These are phyloP conservation scores for Eimeria zaria DNA, from an alignment of 169 alveolate species.

Conservation along the genomic window DNA sequence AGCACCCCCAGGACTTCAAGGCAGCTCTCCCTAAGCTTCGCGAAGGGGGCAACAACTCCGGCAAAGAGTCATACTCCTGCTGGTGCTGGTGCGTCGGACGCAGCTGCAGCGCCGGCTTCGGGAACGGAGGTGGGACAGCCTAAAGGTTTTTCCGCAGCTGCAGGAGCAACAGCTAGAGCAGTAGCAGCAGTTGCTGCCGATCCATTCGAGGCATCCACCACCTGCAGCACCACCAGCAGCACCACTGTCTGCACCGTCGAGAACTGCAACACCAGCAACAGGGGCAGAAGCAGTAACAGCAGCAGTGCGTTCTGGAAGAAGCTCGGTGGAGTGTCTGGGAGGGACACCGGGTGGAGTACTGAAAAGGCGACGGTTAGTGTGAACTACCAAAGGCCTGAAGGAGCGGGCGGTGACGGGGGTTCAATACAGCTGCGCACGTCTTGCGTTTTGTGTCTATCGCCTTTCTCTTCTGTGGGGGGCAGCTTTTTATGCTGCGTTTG, in stretches of 20 bases:
- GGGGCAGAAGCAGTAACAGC: too few species aligned
- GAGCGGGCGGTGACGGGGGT: not conserved
- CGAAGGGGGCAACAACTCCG: not conserved
- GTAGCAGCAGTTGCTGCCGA: conserved; percentile 61
- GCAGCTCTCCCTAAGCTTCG: not conserved
- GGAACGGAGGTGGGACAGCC: not conserved
- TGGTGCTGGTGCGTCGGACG: conserved; percentile 25
- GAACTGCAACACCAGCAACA: conserved; percentile 10
- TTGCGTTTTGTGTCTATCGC: conserved; percentile 3
- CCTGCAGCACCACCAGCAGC: conserved; percentile 24
- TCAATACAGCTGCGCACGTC: not conserved
- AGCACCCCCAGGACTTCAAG: not conserved
- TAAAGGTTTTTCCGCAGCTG: not conserved
- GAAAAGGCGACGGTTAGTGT: not conserved
- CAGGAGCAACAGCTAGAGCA: conserved; percentile 12
- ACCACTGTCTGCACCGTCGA: not conserved
- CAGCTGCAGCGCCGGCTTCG: not conserved
- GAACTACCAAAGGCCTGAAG: not conserved
- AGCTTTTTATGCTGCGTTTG: conserved; percentile 8
- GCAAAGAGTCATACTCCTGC: not conserved
- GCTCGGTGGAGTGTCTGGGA: not conserved
- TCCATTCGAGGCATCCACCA: not conserved
- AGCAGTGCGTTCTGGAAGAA: too few species aligned
- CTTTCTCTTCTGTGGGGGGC: conserved; percentile 20
- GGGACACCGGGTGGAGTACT: not conserved